Base-by-base conservation (phyloP, 805 yeast genomes). In the Candida golubevii region DNA sequence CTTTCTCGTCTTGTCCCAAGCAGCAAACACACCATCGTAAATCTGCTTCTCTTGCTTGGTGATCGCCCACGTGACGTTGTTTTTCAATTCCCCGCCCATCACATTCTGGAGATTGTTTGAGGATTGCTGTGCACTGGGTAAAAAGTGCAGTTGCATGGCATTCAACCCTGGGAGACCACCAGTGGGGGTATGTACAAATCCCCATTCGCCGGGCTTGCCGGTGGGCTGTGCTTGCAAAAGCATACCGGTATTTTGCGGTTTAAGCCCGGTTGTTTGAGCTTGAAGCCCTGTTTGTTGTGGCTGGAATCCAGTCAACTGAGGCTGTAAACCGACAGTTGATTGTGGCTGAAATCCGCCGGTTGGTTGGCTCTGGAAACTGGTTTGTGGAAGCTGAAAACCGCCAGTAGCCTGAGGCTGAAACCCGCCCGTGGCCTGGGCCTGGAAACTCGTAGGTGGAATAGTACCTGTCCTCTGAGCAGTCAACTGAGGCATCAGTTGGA, bases 1-100 rank as follows among this genome's bases (percentile, higher is more conserved):
- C 36, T 69, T 68, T 38, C 75, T 75, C 34, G 70, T 58, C 12
- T 79, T 69, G 58, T 90, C 97, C 88, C 96, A 91, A 34, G 93
- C 89, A 44, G 75, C 77, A 67, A 93, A 91, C 47, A 91, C 87
- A 39, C 83, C 86, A 57, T 86, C 95, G 66, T 90, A 91, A 46
- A 88, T 80, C 44, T 75, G 75, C 60, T 88, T 90, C 60, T 91
- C 98, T 56, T 87, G 88, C 55, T 86, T 85, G 39, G 95, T 82
- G 54, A 91, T 88, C 23, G 89, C 85, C 85, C 87, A 82, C 8
- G 85, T 78, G 31, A 85, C 84, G 46, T 83, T 81, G 13, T 79
- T 74, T 55, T 51, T 56, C 53, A 68, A 60, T 6, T 59, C 51
- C 8, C 70, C 72, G 12, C 71, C 74, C 75, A 71, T 71, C 10